Conservation (phyloP, 2,329 filamentous ascomycete species). For the Pleoardoris graminearum region DNA sequence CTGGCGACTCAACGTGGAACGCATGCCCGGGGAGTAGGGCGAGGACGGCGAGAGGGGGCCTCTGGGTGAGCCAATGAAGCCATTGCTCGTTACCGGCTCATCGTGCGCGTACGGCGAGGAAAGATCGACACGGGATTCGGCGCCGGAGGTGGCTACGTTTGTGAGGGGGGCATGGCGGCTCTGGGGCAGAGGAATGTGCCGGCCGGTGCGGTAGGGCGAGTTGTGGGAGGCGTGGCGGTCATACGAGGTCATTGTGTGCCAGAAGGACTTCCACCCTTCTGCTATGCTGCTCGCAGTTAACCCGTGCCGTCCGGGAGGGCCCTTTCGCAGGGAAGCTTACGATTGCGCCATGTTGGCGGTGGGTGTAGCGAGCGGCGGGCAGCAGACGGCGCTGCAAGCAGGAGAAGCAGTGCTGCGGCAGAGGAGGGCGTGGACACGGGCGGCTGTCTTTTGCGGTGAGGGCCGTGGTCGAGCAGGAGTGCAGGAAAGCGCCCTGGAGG, state of each 20-base stretch:
- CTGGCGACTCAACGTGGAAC: constrained; percentile 72
- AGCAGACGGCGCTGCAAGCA: not conserved
- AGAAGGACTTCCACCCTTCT: constrained; percentile 80
- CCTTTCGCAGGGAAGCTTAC: constrained; percentile 27
- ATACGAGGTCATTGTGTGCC: constrained; percentile 79
- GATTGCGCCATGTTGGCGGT: constrained; percentile 38
- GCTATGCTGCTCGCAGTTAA: constrained; percentile 41
- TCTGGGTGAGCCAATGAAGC: constrained; percentile 63
- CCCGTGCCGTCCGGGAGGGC: constrained; percentile 3
- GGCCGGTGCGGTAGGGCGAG: constrained; percentile 87
- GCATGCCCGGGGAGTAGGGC: constrained; percentile 88
- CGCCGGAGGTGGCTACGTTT: constrained; percentile 80
- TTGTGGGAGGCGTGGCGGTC: constrained; percentile 89
- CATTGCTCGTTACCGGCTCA: constrained; percentile 57
- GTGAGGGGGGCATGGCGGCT: constrained; percentile 81
- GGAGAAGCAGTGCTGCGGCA: constrained; percentile 9
- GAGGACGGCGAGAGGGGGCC: constrained; percentile 63
- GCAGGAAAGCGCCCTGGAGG: constrained; percentile 1
- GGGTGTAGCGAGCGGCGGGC: constrained; percentile 2
- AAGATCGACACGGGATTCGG: constrained; percentile 85
- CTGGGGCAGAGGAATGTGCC: constrained; percentile 85
- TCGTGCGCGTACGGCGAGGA: constrained; percentile 79
- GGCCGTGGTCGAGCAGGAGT: constrained; percentile 4
- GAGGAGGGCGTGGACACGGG: constrained; percentile 1
- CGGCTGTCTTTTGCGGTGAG: constrained; percentile 4